Percentiles rank a stretch among this genome's conserved stretches.
phyloP scores from a whole-genome alignment of 805 yeast species.

The Metschnikowia peoriensis region DNA sequence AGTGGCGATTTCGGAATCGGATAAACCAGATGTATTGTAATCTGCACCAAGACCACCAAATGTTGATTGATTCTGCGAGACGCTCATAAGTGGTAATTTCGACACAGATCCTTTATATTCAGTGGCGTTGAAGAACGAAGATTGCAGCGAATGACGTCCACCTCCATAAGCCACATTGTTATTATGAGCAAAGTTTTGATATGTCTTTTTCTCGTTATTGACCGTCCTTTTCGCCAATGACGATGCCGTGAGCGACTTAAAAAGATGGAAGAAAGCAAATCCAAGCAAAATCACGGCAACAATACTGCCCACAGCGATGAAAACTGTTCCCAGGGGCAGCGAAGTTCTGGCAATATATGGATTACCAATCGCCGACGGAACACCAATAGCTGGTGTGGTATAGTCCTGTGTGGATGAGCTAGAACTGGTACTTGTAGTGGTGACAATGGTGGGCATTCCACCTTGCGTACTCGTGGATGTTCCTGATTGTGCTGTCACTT shows the following conservation, averaged over 20 bases:
- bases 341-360: constrained; percentile 57
- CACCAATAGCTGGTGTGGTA: constrained; percentile 49
- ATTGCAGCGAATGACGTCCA: background rate
- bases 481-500: background rate
- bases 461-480: constrained; percentile 2
- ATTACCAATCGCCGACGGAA: constrained; percentile 60
- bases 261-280: constrained; percentile 51
- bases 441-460: constrained; percentile 16
- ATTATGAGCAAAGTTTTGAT: constrained; percentile 32
- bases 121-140: constrained; percentile 6
- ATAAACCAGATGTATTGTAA: background rate
- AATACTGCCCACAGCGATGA: constrained; percentile 74
- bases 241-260: constrained; percentile 48
- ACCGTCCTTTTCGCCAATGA: constrained; percentile 49
- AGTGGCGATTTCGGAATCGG: constrained; percentile 15
- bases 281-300: constrained; percentile 57
- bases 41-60: constrained; percentile 30
- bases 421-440: constrained; percentile 1
- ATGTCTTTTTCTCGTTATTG: constrained; percentile 29
- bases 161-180: constrained; percentile 30
- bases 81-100: constrained; percentile 33
- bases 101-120: constrained; percentile 26
- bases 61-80: constrained; percentile 21
- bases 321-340: constrained; percentile 74
- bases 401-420: constrained; percentile 19